Conservation (phyloP, 441 rosid species). For the Raphanus hybrid region DNA sequence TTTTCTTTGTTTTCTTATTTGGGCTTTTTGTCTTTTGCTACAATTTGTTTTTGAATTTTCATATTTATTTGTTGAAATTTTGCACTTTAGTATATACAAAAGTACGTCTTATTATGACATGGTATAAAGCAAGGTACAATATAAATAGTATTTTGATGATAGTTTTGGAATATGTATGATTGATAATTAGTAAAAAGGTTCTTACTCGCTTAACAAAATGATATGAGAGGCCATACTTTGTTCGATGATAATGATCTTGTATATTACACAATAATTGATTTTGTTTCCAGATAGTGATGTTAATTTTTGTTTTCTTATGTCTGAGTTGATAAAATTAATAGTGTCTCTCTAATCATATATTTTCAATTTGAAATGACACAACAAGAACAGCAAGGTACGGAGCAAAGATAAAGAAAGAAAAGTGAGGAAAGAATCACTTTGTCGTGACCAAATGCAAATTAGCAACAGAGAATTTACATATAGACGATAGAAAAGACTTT, state of each 20-base stretch:
- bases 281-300: conserved; percentile 3
- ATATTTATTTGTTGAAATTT: conserved; percentile 35
- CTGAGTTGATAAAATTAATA: conserved; percentile 2
- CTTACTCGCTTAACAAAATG: neutral
- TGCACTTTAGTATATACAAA: conserved; percentile 25
- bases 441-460: conserved; percentile 47
- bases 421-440: conserved; percentile 39
- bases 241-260: neutral
- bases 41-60: conserved; percentile 13
- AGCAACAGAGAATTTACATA: conserved; percentile 29
- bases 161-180: conserved; percentile 36
- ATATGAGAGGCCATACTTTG: conserved; percentile 6
- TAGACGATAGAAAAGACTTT: conserved; percentile 1
- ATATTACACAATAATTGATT: neutral
- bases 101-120: conserved; percentile 28
- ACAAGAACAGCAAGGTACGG: conserved; percentile 25
- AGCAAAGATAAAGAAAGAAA: conserved; percentile 30
- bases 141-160: conserved; percentile 25
- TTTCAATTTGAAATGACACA: conserved; percentile 14
- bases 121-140: conserved; percentile 31
- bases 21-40: conserved; percentile 44
- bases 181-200: conserved; percentile 24
- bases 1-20: conserved; percentile 34
- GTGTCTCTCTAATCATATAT: conserved; percentile 26
- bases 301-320: neutral